These are phyloP conservation scores for Primulina tabacum DNA, from an alignment of 257 asterid genomes.

Conservation along the genomic window DNA sequence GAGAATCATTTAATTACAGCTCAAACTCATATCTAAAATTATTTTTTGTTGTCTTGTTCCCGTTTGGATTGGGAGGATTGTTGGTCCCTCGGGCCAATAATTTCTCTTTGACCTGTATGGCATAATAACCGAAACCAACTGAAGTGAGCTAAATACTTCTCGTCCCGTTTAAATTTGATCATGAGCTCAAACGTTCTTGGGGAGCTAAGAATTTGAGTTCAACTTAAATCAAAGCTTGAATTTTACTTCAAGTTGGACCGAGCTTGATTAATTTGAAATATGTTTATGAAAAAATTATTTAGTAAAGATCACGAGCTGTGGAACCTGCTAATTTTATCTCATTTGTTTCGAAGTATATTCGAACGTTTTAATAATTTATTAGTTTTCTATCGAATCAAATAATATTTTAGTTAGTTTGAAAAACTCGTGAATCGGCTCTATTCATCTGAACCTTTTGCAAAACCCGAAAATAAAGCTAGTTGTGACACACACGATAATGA, in stretches of 20 bases:
- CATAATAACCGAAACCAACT: not conserved
- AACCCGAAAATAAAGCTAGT: not conserved
- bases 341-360: not conserved
- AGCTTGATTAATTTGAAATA: not conserved
- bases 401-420: too few species aligned
- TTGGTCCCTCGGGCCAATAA: too few species aligned
- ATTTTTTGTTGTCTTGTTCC: not conserved
- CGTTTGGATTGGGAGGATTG: not conserved
- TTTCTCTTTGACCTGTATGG: not conserved
- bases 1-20: slow-evolving; percentile 25
- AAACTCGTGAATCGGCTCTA: too few species aligned
- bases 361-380: not conserved
- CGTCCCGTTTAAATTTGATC: not conserved
- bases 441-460: too few species aligned
- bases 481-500: not conserved
- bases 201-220: not conserved
- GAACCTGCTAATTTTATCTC: not conserved
- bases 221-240: not conserved
- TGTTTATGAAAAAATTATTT: not conserved
- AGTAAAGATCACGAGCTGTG: not conserved
- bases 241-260: too few species aligned
- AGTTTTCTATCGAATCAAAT: too few species aligned
- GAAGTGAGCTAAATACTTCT: not conserved
- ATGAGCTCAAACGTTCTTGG: not conserved
- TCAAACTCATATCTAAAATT: not conserved